Conservation (phyloP, 768 basidiomycete genomes). For the Obba rivulosa region DNA sequence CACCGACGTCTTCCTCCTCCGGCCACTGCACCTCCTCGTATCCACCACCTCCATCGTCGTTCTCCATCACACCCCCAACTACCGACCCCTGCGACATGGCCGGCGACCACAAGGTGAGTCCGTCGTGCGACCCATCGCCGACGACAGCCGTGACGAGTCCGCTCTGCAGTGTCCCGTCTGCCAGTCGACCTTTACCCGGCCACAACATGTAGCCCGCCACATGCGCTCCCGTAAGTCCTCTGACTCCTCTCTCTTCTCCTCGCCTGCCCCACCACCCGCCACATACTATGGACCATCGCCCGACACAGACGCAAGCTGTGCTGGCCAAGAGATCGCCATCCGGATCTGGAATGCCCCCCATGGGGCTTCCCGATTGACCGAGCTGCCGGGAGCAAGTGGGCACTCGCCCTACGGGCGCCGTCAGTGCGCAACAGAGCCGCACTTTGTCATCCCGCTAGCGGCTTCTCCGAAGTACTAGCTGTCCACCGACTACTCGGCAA, state of each 20-base stretch:
- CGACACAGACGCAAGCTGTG: too few relatives aligned
- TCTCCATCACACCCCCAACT: conserved; percentile 2
- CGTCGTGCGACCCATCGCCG: conserved; percentile 1
- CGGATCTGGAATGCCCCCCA: too few relatives aligned
- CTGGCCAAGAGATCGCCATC: too few relatives aligned
- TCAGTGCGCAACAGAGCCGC: too few relatives aligned
- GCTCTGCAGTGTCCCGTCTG: conserved; percentile 69
- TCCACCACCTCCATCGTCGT: conserved; percentile 11
- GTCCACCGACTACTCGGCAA: too few relatives aligned
- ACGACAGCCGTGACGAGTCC: neutral
- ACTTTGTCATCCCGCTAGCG: too few relatives aligned
- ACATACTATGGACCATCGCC: too few relatives aligned
- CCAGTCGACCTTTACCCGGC: conserved; percentile 81
- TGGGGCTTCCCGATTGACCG: too few relatives aligned
- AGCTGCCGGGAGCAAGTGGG: too few relatives aligned
- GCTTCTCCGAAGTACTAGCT: too few relatives aligned
- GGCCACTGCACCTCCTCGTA: neutral
- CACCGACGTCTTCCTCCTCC: neutral
- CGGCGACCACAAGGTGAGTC: conserved; percentile 27
- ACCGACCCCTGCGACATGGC: conserved; percentile 17
- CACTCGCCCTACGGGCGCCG: too few relatives aligned
- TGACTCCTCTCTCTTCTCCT: conserved; percentile 8
- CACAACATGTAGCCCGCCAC: conserved; percentile 85
- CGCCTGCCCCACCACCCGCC: conserved; percentile 8
- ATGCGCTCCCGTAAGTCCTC: conserved; percentile 83